A percentile compares a stretch with the other conserved stretches of the same genome.
phyloP scores from a whole-genome alignment of 176 grass and related monocot genomes.

The Oryza punctata region DNA sequence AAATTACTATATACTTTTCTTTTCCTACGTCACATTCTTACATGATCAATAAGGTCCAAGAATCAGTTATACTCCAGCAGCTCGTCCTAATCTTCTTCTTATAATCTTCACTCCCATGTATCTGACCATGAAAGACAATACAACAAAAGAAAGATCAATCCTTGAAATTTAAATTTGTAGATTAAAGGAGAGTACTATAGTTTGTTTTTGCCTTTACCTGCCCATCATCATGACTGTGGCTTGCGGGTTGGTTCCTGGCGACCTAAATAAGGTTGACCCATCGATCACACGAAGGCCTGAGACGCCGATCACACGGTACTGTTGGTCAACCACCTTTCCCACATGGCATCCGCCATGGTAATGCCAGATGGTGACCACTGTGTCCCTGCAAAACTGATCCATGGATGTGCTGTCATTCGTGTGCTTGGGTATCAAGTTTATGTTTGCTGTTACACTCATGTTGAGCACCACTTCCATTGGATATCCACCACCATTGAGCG shows the following conservation, averaged over 20 bases:
- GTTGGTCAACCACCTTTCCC: conserved; percentile 67
- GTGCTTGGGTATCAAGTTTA: conserved; percentile 86
- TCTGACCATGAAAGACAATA: conserved; percentile 39
- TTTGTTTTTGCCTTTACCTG: conserved; percentile 41
- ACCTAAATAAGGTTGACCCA: conserved; percentile 55
- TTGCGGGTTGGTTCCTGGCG: conserved; percentile 85
- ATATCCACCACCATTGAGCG: conserved; percentile 29
- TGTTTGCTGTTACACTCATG: conserved; percentile 69
- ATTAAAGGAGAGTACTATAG: neutral
- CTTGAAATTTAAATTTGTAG: conserved; percentile 35
- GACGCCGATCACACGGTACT: conserved; percentile 53
- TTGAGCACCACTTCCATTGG: conserved; percentile 65
- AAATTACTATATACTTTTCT: conserved; percentile 49
- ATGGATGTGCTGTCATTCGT: conserved; percentile 69
- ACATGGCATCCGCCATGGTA: conserved; percentile 88
- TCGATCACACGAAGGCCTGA: conserved; percentile 66
- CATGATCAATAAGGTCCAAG: conserved; percentile 29
- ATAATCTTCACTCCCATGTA: conserved; percentile 90
- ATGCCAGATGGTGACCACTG: conserved; percentile 84
- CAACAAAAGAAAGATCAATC: conserved; percentile 6
- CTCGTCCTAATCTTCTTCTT: conserved; percentile 57
- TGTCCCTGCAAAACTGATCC: conserved; percentile 84
- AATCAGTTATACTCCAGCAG: conserved; percentile 48
- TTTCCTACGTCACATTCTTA: conserved; percentile 49
- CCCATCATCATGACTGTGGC: conserved; percentile 88